These are phyloP conservation scores for Xenoacremonium recifei DNA, from an alignment of 2,329 filamentous ascomycete genomes.

Conservation along the genomic window DNA sequence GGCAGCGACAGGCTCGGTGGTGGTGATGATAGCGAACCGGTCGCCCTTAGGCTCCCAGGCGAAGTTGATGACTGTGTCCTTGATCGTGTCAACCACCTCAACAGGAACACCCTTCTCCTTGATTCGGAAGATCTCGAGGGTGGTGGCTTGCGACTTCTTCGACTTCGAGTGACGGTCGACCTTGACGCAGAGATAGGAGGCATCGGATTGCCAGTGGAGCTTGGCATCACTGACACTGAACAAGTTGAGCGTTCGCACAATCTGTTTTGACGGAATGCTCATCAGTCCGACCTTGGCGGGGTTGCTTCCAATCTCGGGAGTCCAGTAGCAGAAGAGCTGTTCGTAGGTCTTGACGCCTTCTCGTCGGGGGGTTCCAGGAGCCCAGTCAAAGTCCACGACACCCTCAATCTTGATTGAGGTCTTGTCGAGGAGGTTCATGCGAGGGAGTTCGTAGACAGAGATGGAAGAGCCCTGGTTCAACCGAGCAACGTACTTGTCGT, in stretches of 20 bases:
- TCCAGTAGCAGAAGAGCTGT: conserved; percentile 98
- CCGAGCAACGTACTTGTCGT: conserved; percentile 94
- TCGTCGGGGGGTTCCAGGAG: conserved; percentile 75
- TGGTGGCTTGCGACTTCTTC: conserved; percentile 96
- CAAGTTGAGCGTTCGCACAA: conserved; percentile 90
- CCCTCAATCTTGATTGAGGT: conserved; percentile 94
- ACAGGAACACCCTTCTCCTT: conserved; percentile 97
- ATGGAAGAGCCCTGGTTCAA: conserved; percentile 87
- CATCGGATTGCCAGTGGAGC: conserved; percentile 97
- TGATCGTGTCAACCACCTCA: conserved; percentile 95
- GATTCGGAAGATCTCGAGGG: conserved; percentile 96
- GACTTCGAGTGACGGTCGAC: conserved; percentile 98
- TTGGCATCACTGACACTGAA: conserved; percentile 98
- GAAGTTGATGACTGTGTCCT: conserved; percentile 99
- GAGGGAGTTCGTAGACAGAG: conserved; percentile 84
- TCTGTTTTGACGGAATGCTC: conserved; percentile 92
- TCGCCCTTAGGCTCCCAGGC: conserved; percentile 99
- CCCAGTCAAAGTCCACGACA: conserved; percentile 98
- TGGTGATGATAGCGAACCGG: conserved; percentile 95
- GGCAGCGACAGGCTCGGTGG: conserved; percentile 74
- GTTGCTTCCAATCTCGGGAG: conserved; percentile 95
- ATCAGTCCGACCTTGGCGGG: conserved; percentile 96
- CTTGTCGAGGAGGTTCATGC: conserved; percentile 89
- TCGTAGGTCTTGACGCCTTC: conserved; percentile 90
- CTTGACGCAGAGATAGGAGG: conserved; percentile 94